A percentile compares a stretch with the other conserved stretches of the same genome.
phyloP scores from a whole-genome alignment of 2,329 filamentous ascomycete species.

The Bisporella sp. region DNA sequence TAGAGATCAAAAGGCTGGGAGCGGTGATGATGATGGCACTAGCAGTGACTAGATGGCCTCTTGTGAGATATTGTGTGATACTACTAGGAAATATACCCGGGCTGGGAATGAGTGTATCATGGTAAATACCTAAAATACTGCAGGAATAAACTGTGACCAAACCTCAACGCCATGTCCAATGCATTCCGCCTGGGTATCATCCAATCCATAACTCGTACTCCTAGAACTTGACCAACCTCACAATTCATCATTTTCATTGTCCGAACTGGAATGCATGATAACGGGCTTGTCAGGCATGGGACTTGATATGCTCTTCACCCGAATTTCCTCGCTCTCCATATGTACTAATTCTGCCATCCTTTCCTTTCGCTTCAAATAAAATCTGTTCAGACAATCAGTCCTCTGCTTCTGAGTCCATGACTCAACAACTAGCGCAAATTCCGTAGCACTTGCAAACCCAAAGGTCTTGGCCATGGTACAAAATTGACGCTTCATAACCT shows the following conservation, averaged over 20 bases:
- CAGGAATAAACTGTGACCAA: no score
- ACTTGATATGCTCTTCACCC: background rate
- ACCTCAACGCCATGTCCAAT: background rate
- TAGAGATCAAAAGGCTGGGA: constrained; percentile 24
- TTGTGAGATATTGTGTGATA: background rate
- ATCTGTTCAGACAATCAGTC: constrained; percentile 68
- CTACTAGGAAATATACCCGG: background rate
- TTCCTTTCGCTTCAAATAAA: constrained; percentile 59
- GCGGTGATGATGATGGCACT: constrained; percentile 20
- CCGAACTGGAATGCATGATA: constrained; percentile 6
- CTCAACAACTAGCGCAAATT: constrained; percentile 88
- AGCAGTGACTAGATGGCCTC: background rate
- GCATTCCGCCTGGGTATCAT: constrained; percentile 5
- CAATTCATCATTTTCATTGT: constrained; percentile 17
- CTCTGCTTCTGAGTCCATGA: constrained; percentile 81
- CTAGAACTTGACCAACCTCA: background rate
- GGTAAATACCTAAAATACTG: no score
- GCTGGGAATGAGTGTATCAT: background rate
- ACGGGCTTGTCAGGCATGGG: background rate
- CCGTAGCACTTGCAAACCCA: constrained; percentile 67
- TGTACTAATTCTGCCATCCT: constrained; percentile 10
- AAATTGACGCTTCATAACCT: constrained; percentile 75
- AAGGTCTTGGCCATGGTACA: constrained; percentile 81
- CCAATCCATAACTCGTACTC: no score
- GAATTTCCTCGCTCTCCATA: background rate